phyloP scores from a whole-genome alignment of 1,139 yeast species.

The Pneumocystis wakefieldiae region DNA sequence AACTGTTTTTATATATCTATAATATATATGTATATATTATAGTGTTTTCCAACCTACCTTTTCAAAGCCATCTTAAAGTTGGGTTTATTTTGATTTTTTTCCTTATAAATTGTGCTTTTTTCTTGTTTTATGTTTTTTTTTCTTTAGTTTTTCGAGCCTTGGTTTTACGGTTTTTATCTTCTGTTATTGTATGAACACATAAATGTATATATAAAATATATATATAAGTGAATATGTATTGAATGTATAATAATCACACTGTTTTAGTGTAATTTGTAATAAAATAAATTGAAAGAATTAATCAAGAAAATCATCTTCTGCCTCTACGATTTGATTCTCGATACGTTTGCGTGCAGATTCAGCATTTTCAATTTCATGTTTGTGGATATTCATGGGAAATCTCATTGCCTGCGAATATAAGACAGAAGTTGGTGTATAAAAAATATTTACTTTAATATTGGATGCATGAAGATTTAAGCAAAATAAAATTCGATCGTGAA shows the following conservation, averaged over 20 bases:
- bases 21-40: not conserved
- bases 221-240: not conserved
- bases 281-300: constrained; percentile 4
- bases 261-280: not conserved
- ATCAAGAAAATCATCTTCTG: constrained; percentile 23
- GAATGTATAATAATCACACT: not conserved
- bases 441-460: constrained; percentile 43
- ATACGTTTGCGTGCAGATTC: constrained; percentile 42
- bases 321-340: constrained; percentile 31
- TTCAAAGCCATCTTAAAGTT: not conserved
- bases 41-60: not conserved
- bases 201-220: not conserved
- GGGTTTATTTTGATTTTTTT: not conserved
- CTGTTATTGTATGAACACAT: not conserved
- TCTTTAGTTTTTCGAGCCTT: not conserved
- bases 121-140: not conserved
- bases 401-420: constrained; percentile 48
- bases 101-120: not conserved
- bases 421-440: not conserved
- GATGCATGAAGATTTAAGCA: constrained; percentile 85
- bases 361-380: constrained; percentile 38
- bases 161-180: not conserved
- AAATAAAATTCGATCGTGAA: constrained; percentile 85
- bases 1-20: not conserved
- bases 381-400: constrained; percentile 46